Conservation (phyloP, 176 grass and related monocot species). For the Bromus sterilis region DNA sequence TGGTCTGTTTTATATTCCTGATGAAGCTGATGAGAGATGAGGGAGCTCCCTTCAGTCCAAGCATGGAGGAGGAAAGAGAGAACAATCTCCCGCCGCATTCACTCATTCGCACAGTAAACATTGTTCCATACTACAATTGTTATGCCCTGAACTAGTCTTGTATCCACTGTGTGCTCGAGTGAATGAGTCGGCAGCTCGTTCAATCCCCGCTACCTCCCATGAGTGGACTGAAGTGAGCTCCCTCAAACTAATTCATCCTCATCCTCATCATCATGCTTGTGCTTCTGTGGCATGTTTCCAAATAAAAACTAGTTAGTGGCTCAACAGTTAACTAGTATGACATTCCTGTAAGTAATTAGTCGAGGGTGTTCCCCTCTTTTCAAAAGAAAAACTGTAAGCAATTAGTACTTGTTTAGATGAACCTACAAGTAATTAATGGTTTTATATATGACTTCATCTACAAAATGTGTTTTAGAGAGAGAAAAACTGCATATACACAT, state of each 20-base stretch:
- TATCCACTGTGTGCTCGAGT: not conserved
- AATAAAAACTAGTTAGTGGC: not conserved
- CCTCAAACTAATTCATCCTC: not conserved
- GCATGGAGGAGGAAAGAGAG: slow-evolving; percentile 24
- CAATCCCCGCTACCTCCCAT: slow-evolving; percentile 25
- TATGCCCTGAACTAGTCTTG: not conserved
- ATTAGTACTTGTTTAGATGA: not conserved
- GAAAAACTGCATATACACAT: not conserved
- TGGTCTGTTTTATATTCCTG: not conserved
- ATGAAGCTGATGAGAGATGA: slow-evolving; percentile 6
- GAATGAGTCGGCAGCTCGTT: slow-evolving; percentile 27
- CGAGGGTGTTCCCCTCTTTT: no score
- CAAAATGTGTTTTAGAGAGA: not conserved
- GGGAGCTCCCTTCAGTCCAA: slow-evolving; percentile 32
- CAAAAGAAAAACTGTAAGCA: not conserved
- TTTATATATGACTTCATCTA: not conserved
- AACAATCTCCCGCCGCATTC: slow-evolving; percentile 25
- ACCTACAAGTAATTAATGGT: not conserved
- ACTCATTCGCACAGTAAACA: not conserved
- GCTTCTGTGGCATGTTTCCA: not conserved
- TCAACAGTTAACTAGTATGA: not conserved
- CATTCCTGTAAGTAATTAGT: not conserved
- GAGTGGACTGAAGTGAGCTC: slow-evolving; percentile 21
- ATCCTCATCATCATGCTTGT: not conserved
- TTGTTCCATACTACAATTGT: not conserved